Percentiles rank a stretch among this genome's conserved stretches.
phyloP scores from a whole-genome alignment of 352 stramenopile species.

The Peronospora destructor region DNA sequence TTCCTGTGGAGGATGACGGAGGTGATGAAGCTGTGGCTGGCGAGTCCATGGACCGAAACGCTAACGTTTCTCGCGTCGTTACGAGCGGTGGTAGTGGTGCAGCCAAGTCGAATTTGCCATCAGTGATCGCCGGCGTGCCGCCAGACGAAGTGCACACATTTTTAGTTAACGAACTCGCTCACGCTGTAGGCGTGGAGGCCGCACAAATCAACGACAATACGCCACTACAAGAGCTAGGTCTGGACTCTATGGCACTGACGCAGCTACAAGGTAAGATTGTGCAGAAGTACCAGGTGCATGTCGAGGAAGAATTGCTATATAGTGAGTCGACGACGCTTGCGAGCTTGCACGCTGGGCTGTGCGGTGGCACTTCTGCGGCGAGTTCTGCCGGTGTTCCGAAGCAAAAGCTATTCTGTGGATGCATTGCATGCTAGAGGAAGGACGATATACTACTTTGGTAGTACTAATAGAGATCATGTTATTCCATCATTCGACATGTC shows the following conservation, averaged over 20 bases:
- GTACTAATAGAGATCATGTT: background rate
- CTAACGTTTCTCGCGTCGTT: slow-evolving; percentile 11
- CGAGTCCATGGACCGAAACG: slow-evolving; percentile 26
- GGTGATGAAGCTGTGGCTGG: slow-evolving; percentile 28
- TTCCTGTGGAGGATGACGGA: slow-evolving; percentile 32
- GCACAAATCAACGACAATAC: slow-evolving; percentile 41
- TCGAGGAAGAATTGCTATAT: slow-evolving; percentile 92
- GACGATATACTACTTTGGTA: background rate
- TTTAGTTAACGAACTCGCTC: slow-evolving; percentile 51
- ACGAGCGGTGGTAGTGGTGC: slow-evolving; percentile 8
- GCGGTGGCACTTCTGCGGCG: slow-evolving; percentile 19
- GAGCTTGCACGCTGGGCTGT: slow-evolving; percentile 70
- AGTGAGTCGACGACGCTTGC: slow-evolving; percentile 80
- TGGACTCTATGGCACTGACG: slow-evolving; percentile 92
- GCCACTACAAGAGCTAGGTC: slow-evolving; percentile 67
- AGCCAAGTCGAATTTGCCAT: slow-evolving; percentile 32
- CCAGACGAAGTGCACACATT: slow-evolving; percentile 51
- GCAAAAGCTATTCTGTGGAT: slow-evolving; percentile 63
- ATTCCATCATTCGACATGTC: background rate
- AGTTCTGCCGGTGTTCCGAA: slow-evolving; percentile 24
- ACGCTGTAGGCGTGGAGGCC: slow-evolving; percentile 47
- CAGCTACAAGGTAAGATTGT: slow-evolving; percentile 93
- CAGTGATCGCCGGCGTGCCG: slow-evolving; percentile 44
- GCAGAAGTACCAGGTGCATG: slow-evolving; percentile 82
- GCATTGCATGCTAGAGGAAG: slow-evolving; percentile 53